phyloP scores from a whole-genome alignment of 2,329 filamentous ascomycete species.

The Trichoderma sp. region DNA sequence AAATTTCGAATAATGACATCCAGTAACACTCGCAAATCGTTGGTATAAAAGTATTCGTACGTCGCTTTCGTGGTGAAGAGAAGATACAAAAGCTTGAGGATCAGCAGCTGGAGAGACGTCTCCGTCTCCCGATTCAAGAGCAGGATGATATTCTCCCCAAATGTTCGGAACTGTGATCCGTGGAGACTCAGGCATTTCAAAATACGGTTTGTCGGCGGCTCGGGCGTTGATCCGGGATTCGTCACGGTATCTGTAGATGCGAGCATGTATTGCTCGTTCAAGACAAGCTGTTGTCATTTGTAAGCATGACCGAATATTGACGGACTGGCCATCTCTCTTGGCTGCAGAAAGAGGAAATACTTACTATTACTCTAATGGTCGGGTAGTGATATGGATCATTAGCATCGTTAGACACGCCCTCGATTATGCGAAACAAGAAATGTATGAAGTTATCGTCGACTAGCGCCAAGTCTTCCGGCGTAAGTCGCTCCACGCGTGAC shows the following conservation, averaged over 20 bases:
- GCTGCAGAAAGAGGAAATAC: conserved; percentile 30
- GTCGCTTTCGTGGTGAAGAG: conserved; percentile 89
- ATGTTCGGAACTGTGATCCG: conserved; percentile 81
- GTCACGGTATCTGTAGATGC: conserved; percentile 53
- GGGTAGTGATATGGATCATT: conserved; percentile 95
- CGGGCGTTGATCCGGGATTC: conserved; percentile 36
- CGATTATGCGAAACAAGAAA: conserved; percentile 82
- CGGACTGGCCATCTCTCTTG: background rate
- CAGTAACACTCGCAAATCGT: conserved; percentile 87
- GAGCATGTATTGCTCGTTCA: conserved; percentile 99
- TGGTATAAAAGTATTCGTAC: conserved; percentile 98
- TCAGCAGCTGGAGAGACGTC: conserved; percentile 91
- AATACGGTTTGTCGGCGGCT: conserved; percentile 80
- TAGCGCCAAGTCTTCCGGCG: conserved; percentile 69
- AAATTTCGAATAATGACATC: conserved; percentile 96
- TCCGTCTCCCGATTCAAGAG: conserved; percentile 93
- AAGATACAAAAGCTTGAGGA: conserved; percentile 91
- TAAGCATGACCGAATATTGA: conserved; percentile 21
- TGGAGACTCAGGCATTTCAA: conserved; percentile 84
- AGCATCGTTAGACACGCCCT: conserved; percentile 79
- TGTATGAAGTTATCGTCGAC: conserved; percentile 79
- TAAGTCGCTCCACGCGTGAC: conserved; percentile 83
- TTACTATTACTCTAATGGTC: conserved; percentile 85
- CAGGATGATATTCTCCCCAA: conserved; percentile 95
- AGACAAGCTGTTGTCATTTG: conserved; percentile 62